A percentile compares a stretch with the other conserved stretches of the same genome.
phyloP scores from a whole-genome alignment of 2,329 filamentous ascomycete species.

The Pezicula rhizophila region DNA sequence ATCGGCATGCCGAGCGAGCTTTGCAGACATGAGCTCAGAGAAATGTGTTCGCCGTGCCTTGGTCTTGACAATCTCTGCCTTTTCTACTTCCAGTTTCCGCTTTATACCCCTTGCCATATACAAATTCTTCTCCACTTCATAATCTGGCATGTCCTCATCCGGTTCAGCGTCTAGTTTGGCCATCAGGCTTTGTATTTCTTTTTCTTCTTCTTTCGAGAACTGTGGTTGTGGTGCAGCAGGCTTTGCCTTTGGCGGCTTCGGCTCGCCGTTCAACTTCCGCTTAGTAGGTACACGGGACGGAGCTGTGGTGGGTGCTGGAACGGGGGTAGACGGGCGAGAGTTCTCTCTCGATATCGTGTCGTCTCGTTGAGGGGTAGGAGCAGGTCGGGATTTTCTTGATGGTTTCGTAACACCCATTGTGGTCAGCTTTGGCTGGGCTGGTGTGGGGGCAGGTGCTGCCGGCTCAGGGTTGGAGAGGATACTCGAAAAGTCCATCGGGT shows the following conservation, averaged over 20 bases:
- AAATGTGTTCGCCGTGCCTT: constrained; percentile 57
- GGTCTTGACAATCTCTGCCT: constrained; percentile 56
- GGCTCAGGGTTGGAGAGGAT: constrained; percentile 79
- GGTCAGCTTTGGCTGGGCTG: constrained; percentile 5
- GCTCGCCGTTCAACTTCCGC: constrained; percentile 38
- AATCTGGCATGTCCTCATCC: constrained; percentile 48
- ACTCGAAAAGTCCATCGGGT: constrained; percentile 94
- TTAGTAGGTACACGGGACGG: constrained; percentile 36
- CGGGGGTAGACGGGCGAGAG: constrained; percentile 43
- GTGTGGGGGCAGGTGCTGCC: constrained; percentile 42
- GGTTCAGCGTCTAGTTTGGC: constrained; percentile 51
- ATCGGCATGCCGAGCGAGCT: constrained; percentile 62
- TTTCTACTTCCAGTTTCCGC: constrained; percentile 61
- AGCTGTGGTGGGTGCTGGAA: constrained; percentile 33
- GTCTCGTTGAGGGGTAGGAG: constrained; percentile 12
- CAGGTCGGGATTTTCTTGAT: constrained; percentile 21
- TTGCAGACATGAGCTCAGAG: constrained; percentile 50
- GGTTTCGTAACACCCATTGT: constrained; percentile 13
- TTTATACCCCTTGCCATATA: constrained; percentile 57
- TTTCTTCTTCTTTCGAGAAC: constrained; percentile 54
- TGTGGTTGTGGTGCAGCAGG: constrained; percentile 35
- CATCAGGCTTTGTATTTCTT: constrained; percentile 63
- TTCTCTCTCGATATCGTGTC: constrained; percentile 23
- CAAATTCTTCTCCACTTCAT: constrained; percentile 41
- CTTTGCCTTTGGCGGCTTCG: constrained; percentile 41